Evolutionary conservation across 176 grass and related monocot genomes (phyloP), one percentile per base, ranked within the genome.

Genomic region (Zizania latifolia): DNA sequence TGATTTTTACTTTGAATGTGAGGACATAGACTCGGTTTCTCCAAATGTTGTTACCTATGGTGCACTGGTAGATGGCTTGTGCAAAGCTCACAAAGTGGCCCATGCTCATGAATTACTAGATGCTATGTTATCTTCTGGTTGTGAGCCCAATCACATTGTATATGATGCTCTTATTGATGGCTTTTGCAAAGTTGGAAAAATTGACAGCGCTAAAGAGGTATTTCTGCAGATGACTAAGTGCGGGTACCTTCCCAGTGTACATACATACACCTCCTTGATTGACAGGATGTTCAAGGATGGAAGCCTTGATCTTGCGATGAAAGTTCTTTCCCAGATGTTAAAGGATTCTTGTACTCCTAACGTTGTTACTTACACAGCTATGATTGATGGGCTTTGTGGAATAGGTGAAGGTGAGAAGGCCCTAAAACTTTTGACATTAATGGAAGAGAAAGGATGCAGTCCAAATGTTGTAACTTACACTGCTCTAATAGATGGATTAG

Each of bases 391-490:
- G 37, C 91, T 99, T 58, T 94, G 95, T 77, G 92, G 64, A 84
- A 46, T 90, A 63, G 89, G 89, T 82, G 93, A 99, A 84, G 72
- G 45, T 37, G 89, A 86, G 39, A 88, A 99, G 76, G 95, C 95
- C 10, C 68, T 90, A 72, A 90, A 92, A 38, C 76, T 94, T 73
- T 59, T 94, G 39, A 71, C 60, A 14, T 79, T 94, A 84, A 99
- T 94, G 95, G 79, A 94, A 82, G 58, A 86, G 82, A 94, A 94
- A 83, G 91, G 95, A 39, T 92, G 86, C 79, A 86, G 56, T 62
- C 95, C 95, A 19, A 99, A 99, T 85, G 95, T 92, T 77, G 72
- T 94, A 83, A 94, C 95, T 46, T 99, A 99, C 75, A 99, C 95
- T 43, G 84, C 89, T 71, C 74, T 99, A 28, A 94, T 94, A 89